A percentile compares a stretch with the other conserved stretches of the same genome.
Evolutionary conservation across 129 eudicot genomes (phyloP).

Genomic region (Flaveria brownii): DNA sequence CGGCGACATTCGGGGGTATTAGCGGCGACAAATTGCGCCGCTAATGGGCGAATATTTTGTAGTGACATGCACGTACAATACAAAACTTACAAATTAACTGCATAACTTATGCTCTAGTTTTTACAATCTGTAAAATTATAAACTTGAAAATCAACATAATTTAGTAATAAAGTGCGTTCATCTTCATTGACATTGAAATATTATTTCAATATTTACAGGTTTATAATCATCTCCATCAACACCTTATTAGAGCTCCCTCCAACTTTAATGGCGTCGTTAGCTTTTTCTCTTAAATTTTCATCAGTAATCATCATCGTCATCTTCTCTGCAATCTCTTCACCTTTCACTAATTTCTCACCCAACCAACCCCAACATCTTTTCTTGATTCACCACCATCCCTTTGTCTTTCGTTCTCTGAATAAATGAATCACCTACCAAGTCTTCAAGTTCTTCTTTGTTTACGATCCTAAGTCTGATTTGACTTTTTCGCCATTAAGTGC

Average conservation of each 20-base stretch:
- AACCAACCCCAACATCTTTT: conserved; percentile 48
- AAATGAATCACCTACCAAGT: conserved; percentile 39
- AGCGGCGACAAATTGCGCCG: too few species aligned
- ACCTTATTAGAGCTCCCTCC: conserved; percentile 39
- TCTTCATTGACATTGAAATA: too few species aligned
- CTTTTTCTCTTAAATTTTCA: conserved; percentile 33
- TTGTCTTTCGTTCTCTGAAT: conserved; percentile 24
- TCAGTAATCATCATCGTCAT: conserved; percentile 35
- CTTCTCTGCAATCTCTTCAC: conserved; percentile 36
- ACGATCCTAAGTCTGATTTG: conserved; percentile 30
- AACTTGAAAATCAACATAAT: too few species aligned
- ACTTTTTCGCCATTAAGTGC: conserved; percentile 35
- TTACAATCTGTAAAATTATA: too few species aligned
- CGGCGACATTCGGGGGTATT: too few species aligned
- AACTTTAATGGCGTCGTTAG: conserved; percentile 28
- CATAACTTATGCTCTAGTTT: too few species aligned
- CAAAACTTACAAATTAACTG: too few species aligned
- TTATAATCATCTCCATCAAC: conserved; percentile 32
- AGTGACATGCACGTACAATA: too few species aligned
- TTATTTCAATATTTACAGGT: background rate
- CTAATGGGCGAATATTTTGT: too few species aligned
- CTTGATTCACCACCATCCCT: conserved; percentile 54
- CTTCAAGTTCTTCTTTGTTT: conserved; percentile 50
- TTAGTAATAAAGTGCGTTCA: too few species aligned
- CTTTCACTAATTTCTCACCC: conserved; percentile 35